Base-by-base conservation (phyloP, 192 early-diverging fungal genomes). In the Podila minutissima region DNA sequence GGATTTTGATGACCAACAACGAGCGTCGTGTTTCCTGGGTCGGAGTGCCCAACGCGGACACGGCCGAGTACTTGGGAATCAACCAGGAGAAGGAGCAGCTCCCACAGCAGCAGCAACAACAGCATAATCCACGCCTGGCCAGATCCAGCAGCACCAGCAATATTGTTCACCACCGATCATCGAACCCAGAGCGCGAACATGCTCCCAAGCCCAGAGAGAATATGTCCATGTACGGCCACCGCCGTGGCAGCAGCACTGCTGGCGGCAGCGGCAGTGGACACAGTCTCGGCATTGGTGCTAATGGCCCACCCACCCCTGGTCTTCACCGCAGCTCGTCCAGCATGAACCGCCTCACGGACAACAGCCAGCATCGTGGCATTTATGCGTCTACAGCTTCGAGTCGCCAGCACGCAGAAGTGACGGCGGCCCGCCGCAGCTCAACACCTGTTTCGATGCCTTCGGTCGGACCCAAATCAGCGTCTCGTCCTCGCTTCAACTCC, bases 21-120 rank as follows among this genome's bases (percentile, higher is more conserved):
- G 71, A 81, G 26, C 77, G 77, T 32, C 77, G 77, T n/a, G 77
- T 81, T 38, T 81, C 77, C 4, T 81, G 77, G 77, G 77, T 66
- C 10, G 77, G 77, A 29, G 15, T 81, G 3, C 77, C 77, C 48
- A 33, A 71, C 33, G 26, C 35, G 31, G 59, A 49, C 13, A 32
- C 46, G 2, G 72, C 65, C 22, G 57, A 61, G 5, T 13, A 41
- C 19, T n/a, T 24, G 38, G 69, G 24, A 38, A 73, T n/a, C 62
- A 64, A 62, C 7, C 69, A 71, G n/a, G 38, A 71, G 48, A 41
- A 62, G 22, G 28, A 53, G 12, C 59, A 68, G 24, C 55, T 0
- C 2, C 46, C 19, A 15, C 68, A 38, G 15, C 62, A 8, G 12
- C 50, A 31, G 2, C 71, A 73, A 49, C 60, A 49, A 29, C 35